A percentile compares a stretch with the other conserved stretches of the same genome.
Evolutionary conservation across 495 filamentous ascomycete genomes (phyloP).

Genomic region (Beverwykella pulmonaria): DNA sequence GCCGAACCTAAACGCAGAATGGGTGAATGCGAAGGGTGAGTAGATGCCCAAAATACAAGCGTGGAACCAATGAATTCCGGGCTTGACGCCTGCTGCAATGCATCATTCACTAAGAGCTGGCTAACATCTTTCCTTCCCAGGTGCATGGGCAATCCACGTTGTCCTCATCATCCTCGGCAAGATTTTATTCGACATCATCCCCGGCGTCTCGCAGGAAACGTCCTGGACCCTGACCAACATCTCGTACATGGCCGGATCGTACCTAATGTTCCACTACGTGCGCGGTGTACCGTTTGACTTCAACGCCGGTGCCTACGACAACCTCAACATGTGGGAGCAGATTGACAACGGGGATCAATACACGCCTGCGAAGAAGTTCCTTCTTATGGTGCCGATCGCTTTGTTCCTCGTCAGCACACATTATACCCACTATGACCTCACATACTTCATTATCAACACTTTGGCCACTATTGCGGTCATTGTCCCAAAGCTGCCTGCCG

Average conservation of each 20-base stretch:
- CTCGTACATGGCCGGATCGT: constrained; percentile 97
- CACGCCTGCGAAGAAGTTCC: constrained; percentile 96
- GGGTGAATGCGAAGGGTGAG: constrained; percentile 98
- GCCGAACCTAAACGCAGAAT: constrained; percentile 95
- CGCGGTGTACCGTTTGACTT: constrained; percentile 98
- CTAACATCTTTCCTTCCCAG: constrained; percentile 50
- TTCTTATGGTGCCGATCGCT: constrained; percentile 89
- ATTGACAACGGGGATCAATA: constrained; percentile 99
- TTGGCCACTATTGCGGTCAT: constrained; percentile 87
- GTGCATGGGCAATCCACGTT: constrained; percentile 96
- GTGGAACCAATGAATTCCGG: neutral
- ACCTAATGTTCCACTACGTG: constrained; percentile 99
- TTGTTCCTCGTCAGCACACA: constrained; percentile 96
- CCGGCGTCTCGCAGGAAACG: constrained; percentile 91
- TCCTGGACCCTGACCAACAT: constrained; percentile 99
- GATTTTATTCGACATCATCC: constrained; percentile 93
- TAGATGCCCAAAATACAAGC: constrained; percentile 7
- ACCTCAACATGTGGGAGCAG: constrained; percentile 99
- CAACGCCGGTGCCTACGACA: constrained; percentile 98
- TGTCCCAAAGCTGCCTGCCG: constrained; percentile 92
- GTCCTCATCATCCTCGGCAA: constrained; percentile 87
- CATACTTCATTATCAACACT: constrained; percentile 96
- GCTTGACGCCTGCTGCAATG: neutral
- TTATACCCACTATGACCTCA: constrained; percentile 96
- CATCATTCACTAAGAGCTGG: neutral